These are phyloP conservation scores for Thinopyrum elongatum DNA, from an alignment of 176 grass and related monocot genomes.

Conservation along the genomic window DNA sequence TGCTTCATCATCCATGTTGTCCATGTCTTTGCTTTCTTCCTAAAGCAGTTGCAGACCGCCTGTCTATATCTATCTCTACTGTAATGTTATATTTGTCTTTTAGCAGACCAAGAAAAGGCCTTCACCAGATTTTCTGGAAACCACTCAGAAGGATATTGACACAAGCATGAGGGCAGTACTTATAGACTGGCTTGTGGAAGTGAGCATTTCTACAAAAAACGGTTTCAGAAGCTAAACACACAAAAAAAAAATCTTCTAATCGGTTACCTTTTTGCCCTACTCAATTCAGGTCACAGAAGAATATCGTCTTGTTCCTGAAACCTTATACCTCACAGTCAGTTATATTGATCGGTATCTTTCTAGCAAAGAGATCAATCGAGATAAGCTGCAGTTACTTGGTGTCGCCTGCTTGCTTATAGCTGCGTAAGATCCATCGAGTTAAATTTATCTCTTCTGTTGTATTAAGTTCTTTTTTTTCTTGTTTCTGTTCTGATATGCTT, in stretches of 20 bases:
- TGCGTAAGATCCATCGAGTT: slow-evolving; percentile 57
- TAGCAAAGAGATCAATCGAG: slow-evolving; percentile 57
- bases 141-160: slow-evolving; percentile 70
- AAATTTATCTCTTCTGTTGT: neutral
- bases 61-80: neutral
- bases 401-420: slow-evolving; percentile 92
- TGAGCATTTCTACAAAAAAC: slow-evolving; percentile 29
- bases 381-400: slow-evolving; percentile 78
- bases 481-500: slow-evolving; percentile 14
- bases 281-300: slow-evolving; percentile 73
- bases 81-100: slow-evolving; percentile 23
- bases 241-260: neutral
- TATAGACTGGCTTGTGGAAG: slow-evolving; percentile 95
- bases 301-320: slow-evolving; percentile 84
- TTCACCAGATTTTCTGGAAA: slow-evolving; percentile 71
- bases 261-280: neutral
- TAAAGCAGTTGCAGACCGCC: neutral
- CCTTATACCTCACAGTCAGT: slow-evolving; percentile 80
- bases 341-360: slow-evolving; percentile 94
- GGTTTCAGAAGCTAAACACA: neutral
- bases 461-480: neutral
- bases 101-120: slow-evolving; percentile 80
- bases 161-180: slow-evolving; percentile 77
- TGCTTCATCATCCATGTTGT: neutral
- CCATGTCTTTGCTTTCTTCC: slow-evolving; percentile 5